A percentile compares a stretch with the other conserved stretches of the same genome.
These are phyloP conservation scores for Moesziomyces sp. DNA, from an alignment of 1,284 basidiomycete species.

Conservation along the genomic window DNA sequence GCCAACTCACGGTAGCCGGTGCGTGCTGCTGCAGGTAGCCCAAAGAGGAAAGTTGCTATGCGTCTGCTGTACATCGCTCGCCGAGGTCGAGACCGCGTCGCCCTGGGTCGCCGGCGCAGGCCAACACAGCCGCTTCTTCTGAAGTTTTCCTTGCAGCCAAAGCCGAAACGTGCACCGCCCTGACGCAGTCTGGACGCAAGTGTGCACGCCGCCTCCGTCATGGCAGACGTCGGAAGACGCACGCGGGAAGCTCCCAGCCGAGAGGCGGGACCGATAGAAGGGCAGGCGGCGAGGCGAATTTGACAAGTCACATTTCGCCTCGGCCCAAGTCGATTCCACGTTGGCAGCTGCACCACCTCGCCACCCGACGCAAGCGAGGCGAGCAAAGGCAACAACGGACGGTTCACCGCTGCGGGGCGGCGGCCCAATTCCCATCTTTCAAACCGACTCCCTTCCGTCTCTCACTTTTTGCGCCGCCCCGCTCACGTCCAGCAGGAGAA, in stretches of 20 bases:
- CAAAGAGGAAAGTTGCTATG: not conserved
- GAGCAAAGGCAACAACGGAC: not conserved
- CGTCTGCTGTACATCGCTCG: not conserved
- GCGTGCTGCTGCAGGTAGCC: not conserved
- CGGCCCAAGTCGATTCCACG: not conserved
- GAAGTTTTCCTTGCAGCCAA: not conserved
- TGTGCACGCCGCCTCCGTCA: constrained; percentile 7
- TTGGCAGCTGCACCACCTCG: not conserved
- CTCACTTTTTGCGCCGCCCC: too few species aligned
- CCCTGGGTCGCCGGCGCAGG: too few species aligned
- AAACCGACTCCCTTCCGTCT: not conserved
- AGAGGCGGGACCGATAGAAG: not conserved
- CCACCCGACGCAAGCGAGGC: not conserved
- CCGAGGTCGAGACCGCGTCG: not conserved
- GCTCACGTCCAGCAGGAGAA: not conserved
- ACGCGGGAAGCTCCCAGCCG: not conserved
- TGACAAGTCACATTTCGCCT: constrained; percentile 1
- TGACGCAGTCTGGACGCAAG: not conserved
- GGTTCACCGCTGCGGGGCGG: not conserved
- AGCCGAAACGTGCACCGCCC: constrained; percentile 4
- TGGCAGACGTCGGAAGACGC: not conserved
- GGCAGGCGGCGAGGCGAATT: not conserved
- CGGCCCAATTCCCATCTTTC: not conserved
- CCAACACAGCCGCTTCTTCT: not conserved
- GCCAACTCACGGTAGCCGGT: not conserved